A percentile compares a stretch with the other conserved stretches of the same genome.
Evolutionary conservation across 2,329 filamentous ascomycete species (phyloP).

Genomic region (Shiraia bambusicola): DNA sequence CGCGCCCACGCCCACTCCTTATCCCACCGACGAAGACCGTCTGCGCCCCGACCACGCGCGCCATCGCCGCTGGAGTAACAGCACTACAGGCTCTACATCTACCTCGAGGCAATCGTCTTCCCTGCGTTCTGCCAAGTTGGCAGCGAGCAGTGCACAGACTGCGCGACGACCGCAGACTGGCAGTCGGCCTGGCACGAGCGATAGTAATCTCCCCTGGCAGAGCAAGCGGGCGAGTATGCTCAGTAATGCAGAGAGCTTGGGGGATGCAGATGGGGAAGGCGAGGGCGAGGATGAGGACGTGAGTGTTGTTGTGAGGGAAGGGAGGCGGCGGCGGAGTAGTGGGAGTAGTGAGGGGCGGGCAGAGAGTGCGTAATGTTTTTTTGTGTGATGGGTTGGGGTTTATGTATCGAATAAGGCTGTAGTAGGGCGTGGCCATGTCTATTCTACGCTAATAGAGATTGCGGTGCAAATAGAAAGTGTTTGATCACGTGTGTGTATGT

Average conservation of each 20-base stretch:
- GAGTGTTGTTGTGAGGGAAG: conserved; percentile 1
- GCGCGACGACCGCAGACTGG: conserved; percentile 26
- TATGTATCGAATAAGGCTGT: too few species aligned
- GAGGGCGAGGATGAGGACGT: conserved; percentile 16
- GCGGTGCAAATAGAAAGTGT: too few species aligned
- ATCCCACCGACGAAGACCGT: conserved; percentile 20
- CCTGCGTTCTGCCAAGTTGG: conserved; percentile 24
- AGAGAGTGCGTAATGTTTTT: conserved; percentile 12
- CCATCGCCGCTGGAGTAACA: conserved; percentile 39
- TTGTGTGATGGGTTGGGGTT: too few species aligned
- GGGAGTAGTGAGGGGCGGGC: conserved; percentile 15
- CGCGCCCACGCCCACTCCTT: conserved; percentile 36
- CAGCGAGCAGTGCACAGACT: conserved; percentile 28
- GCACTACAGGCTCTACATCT: conserved; percentile 30
- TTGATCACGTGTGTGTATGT: too few species aligned
- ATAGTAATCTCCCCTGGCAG: conserved; percentile 25
- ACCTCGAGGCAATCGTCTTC: conserved; percentile 15
- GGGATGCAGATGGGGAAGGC: conserved; percentile 5
- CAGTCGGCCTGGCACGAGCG: conserved; percentile 29
- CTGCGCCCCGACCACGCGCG: conserved; percentile 20
- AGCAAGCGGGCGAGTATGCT: conserved; percentile 39
- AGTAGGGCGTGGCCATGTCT: too few species aligned
- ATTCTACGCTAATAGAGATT: too few species aligned
- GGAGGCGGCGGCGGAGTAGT: conserved; percentile 10
- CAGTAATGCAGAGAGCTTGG: conserved; percentile 30